Evolutionary conservation across 1,284 basidiomycete genomes (phyloP).

Genomic region (Hymenochaete sp.): DNA sequence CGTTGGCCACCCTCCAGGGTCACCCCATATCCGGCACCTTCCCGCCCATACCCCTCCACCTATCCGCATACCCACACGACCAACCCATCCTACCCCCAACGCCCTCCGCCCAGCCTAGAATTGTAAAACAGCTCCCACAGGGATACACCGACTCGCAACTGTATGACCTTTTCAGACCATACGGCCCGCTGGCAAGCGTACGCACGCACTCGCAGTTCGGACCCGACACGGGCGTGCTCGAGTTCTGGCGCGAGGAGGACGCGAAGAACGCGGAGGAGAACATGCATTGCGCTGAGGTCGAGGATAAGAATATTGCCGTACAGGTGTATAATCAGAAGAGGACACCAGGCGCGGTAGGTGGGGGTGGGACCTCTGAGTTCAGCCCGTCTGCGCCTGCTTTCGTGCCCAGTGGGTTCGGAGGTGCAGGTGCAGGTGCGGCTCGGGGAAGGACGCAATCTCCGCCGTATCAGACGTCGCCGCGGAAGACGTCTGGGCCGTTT

Average conservation of each 20-base stretch:
- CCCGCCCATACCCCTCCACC: constrained; percentile 49
- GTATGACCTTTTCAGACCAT: constrained; percentile 70
- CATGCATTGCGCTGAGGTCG: constrained; percentile 73
- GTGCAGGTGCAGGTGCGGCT: constrained; percentile 37
- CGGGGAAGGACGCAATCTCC: constrained; percentile 7
- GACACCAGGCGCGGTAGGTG: constrained; percentile 32
- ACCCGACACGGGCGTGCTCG: constrained; percentile 46
- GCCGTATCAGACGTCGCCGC: constrained; percentile 21
- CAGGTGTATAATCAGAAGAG: constrained; percentile 54
- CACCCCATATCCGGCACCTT: constrained; percentile 54
- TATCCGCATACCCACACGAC: constrained; percentile 69
- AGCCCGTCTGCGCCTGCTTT: constrained; percentile 66
- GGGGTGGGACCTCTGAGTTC: constrained; percentile 46
- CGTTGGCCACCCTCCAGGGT: constrained; percentile 70
- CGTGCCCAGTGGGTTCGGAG: constrained; percentile 53
- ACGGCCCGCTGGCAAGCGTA: constrained; percentile 61
- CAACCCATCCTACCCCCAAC: constrained; percentile 65
- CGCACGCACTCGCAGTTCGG: constrained; percentile 65
- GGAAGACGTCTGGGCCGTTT: constrained; percentile 37
- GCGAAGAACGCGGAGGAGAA: constrained; percentile 68
- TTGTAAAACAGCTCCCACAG: constrained; percentile 67
- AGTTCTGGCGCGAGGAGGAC: constrained; percentile 87
- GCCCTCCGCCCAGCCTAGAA: constrained; percentile 61
- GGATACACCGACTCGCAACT: constrained; percentile 57
- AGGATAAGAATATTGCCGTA: constrained; percentile 73